Conservation (phyloP, 257 asterid genomes). For the Forsythia suspensa region DNA sequence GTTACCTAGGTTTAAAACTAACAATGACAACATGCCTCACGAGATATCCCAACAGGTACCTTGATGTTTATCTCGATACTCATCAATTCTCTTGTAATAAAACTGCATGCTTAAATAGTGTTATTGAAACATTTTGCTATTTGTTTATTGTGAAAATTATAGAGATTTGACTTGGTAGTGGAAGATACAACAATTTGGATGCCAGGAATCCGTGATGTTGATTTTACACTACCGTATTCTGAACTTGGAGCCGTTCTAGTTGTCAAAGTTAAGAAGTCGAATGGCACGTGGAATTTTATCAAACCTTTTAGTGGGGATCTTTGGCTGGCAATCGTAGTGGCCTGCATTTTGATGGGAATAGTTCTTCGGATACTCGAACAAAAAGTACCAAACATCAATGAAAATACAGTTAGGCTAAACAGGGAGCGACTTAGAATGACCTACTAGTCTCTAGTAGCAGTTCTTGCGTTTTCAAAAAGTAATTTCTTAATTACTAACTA, state of each 20-base stretch:
- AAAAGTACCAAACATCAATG: not conserved
- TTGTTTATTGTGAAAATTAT: not conserved
- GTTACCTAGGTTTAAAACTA: too few relatives aligned
- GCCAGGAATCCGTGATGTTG: slow-evolving; percentile 42
- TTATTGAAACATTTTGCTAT: not conserved
- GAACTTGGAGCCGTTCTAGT: slow-evolving; percentile 55
- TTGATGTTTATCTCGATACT: not conserved
- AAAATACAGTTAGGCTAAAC: slow-evolving; percentile 22
- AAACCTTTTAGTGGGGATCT: slow-evolving; percentile 54
- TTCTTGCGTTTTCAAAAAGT: slow-evolving; percentile 58
- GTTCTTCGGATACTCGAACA: slow-evolving; percentile 40
- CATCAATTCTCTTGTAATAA: not conserved
- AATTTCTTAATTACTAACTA: slow-evolving; percentile 1
- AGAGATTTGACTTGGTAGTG: slow-evolving; percentile 52
- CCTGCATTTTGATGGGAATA: slow-evolving; percentile 33
- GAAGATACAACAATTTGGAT: slow-evolving; percentile 62
- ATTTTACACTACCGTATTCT: slow-evolving; percentile 52
- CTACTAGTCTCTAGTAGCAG: slow-evolving; percentile 48
- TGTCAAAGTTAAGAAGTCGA: slow-evolving; percentile 36
- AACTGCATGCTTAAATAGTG: not conserved
- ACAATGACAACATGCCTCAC: slow-evolving; percentile 34
- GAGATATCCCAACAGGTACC: slow-evolving; percentile 37
- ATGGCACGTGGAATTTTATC: slow-evolving; percentile 49
- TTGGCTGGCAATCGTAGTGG: slow-evolving; percentile 36
- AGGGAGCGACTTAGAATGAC: slow-evolving; percentile 22